Evolutionary conservation across 352 stramenopile genomes (phyloP), one percentile per base, ranked within the genome.

Genomic region (Phytophthora kernoviae): DNA sequence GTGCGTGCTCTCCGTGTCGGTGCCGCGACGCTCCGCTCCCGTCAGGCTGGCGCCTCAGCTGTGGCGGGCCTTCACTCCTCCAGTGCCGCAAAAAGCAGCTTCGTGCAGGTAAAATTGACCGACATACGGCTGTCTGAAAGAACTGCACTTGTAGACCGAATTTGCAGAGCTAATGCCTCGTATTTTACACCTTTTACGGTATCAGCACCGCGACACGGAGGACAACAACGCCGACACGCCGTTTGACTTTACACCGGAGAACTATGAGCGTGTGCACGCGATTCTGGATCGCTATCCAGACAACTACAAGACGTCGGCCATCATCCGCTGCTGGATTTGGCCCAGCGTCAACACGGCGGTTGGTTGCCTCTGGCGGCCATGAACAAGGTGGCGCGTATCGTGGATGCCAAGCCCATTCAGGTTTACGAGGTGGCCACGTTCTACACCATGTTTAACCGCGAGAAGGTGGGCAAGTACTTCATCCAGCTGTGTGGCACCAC

Each of bases 401-500:
- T 98, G n/a, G 96, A 97, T 30, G 84, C 91, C 37, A 91, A 96
- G 63, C 93, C 96, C 41, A 98, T 98, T 44, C 88, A 97, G 55
- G 97, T 99, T 10, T 99, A 99, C 73, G 97, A 99, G 71, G 98
- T 99, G 20, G 97, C 97, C 17, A 99, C 96, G 32, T 99, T 99
- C 75, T 99, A 99, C 87, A 99, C 98, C 66, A 99, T 99, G 97
- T 99, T 99, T 82, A 99, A 94, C 78, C 68, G 79, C 42, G 94
- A 97, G 60, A 98, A 98, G 70, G 89, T 97, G 43, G 92, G 91
- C 77, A 98, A 97, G 81, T 97, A 96, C 77, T 97, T 97, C 61
- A 97, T 98, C 62, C 92, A 98, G 77, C 84, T 99, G 11, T 99
- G 98, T 66, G 97, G 97, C 59, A 99, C 98, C 12, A 99, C 98